Base-by-base conservation (phyloP, 1,284 basidiomycete species). In the Cryptococcus amylolentus region DNA sequence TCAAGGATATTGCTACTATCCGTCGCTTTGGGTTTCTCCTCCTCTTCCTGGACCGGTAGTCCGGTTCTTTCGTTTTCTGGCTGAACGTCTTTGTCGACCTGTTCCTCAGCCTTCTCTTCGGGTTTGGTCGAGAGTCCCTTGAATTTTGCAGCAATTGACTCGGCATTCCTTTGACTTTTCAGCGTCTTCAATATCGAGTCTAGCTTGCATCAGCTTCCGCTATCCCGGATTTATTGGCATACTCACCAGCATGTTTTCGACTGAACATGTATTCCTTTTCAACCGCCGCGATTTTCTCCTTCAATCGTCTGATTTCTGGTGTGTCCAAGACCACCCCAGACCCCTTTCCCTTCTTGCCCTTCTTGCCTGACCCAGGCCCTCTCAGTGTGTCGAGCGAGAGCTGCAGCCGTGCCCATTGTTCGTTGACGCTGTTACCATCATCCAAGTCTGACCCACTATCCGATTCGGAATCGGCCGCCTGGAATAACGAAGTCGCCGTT, bases 221-320 rank as follows among this genome's bases (percentile, higher is more conserved):
- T 10, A 6, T 10, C 5, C 10, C 7, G 31, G 10, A 3, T 35
- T 35, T 6, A 3, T 35, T 6, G 5, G 28, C 23, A 8, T 20
- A 61, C 73, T 47, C 31, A 77, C 77, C 76, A 0, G 77, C 89
- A 56, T 88, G 87, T 56, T 81, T 83, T 61, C 84, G 79, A 58
- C 85, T 83, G 67, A 92, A 93, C 62, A 92, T 82, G 65, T 91
- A 90, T 66, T 88, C 84, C 47, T 80, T 79, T 71, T 84, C 84
- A 18, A 87, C 70, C 37, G 78, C 77, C 31, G 80, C 74, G 31
- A 92, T 78, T 43, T 80, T 83, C 54, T 80, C 76, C 23, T 83
- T 82, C 49, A 92, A 72, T 4, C 69, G 71, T 23, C 77, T 71
- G 54, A 83, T 77, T 64, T 81, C 72, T 64, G 60, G 75, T 52